A percentile compares a stretch with the other conserved stretches of the same genome.
phyloP scores from a whole-genome alignment of 2,329 filamentous ascomycete species.

The Metarhizium rileyi region DNA sequence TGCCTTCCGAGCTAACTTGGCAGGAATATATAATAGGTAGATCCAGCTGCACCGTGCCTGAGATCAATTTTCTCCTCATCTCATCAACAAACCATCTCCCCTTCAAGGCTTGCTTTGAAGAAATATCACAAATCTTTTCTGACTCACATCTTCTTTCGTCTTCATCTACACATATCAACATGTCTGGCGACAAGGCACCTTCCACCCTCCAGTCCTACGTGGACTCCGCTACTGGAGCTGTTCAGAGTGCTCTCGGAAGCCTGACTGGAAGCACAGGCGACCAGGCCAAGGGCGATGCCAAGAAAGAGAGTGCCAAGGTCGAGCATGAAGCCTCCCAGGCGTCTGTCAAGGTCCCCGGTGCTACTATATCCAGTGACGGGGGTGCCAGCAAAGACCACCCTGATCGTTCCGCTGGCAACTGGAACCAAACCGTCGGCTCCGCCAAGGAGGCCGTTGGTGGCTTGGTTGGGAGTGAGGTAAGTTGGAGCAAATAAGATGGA shows the following conservation, averaged over 20 bases:
- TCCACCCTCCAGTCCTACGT: constrained; percentile 74
- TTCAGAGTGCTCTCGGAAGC: constrained; percentile 62
- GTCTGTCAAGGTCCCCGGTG: constrained; percentile 62
- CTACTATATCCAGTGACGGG: constrained; percentile 59
- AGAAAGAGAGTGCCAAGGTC: constrained; percentile 53
- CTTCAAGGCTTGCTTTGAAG: background rate
- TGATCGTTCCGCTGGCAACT: constrained; percentile 61
- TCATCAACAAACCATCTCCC: background rate
- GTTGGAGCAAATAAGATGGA: constrained; percentile 8
- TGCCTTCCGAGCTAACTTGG: background rate
- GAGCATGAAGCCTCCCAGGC: constrained; percentile 69
- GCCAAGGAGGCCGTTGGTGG: constrained; percentile 76
- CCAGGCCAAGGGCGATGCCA: constrained; percentile 53
- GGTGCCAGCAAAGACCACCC: constrained; percentile 62
- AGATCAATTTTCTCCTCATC: background rate
- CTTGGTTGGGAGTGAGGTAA: constrained; percentile 61
- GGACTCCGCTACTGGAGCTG: constrained; percentile 61
- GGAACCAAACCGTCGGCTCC: constrained; percentile 83
- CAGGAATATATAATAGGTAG: background rate
- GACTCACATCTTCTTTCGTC: background rate
- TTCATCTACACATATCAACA: constrained; percentile 4
- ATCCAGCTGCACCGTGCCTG: background rate
- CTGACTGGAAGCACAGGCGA: constrained; percentile 64
- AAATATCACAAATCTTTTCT: background rate
- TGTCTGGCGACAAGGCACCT: constrained; percentile 28